Percentiles rank a stretch among this genome's conserved stretches.
phyloP scores from a whole-genome alignment of 495 filamentous ascomycete genomes.

The Tuber indicum region DNA sequence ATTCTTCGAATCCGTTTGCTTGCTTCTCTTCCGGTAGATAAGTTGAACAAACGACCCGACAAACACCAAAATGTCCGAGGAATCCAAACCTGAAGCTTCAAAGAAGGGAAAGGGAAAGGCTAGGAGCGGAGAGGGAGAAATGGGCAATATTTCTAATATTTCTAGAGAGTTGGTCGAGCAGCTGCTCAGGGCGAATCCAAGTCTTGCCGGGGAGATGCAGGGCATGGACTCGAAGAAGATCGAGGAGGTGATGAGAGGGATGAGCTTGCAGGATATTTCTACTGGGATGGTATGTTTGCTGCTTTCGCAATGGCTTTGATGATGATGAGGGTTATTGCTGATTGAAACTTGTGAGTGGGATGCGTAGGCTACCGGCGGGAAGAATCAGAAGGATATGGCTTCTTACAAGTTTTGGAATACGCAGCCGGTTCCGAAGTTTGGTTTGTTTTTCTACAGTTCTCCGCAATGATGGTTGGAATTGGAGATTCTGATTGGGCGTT shows the following conservation, averaged over 20 bases:
- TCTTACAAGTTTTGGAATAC: constrained; percentile 98
- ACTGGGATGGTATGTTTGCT: constrained; percentile 58
- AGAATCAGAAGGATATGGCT: constrained; percentile 92
- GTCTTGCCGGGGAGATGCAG: constrained; percentile 52
- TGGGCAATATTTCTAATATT: constrained; percentile 47
- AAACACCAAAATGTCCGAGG: constrained; percentile 23
- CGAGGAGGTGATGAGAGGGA: constrained; percentile 58
- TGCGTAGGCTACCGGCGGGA: constrained; percentile 54
- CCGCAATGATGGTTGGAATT: background rate
- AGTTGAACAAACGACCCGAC: background rate
- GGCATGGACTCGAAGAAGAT: constrained; percentile 42
- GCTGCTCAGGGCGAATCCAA: constrained; percentile 57
- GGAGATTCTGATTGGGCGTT: constrained; percentile 11
- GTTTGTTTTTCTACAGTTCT: constrained; percentile 32
- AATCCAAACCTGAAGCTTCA: constrained; percentile 39
- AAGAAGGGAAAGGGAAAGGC: constrained; percentile 48
- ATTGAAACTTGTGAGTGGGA: background rate
- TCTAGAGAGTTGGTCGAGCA: constrained; percentile 49
- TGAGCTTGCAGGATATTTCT: constrained; percentile 71
- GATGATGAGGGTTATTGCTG: background rate
- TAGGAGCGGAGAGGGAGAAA: constrained; percentile 36
- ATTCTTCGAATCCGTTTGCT: background rate
- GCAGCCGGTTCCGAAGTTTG: constrained; percentile 85
- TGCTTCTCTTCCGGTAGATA: background rate
- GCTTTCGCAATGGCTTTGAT: background rate